Evolutionary conservation across 805 yeast genomes (phyloP).

Genomic region (Candida maris): DNA sequence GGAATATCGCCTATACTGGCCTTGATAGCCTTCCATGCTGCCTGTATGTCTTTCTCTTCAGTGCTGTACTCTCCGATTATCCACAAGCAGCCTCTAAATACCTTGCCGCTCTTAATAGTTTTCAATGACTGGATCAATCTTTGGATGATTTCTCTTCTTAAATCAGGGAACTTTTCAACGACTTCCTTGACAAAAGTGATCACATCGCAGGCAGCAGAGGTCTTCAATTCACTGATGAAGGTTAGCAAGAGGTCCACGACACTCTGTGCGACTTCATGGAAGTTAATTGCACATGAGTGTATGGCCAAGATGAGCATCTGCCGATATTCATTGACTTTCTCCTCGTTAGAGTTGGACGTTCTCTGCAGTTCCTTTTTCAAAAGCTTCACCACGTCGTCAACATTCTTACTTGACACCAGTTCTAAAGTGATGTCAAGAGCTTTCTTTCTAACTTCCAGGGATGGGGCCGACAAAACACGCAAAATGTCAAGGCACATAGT

Average conservation of each 20-base stretch:
- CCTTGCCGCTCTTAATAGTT: constrained; percentile 78
- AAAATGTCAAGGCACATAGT: constrained; percentile 82
- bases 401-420: constrained; percentile 81
- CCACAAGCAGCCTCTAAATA: constrained; percentile 93
- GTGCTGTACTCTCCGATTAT: constrained; percentile 87
- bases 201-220: constrained; percentile 84
- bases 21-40: constrained; percentile 85
- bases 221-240: constrained; percentile 78
- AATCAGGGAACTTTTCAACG: constrained; percentile 82
- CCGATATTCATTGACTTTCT: constrained; percentile 80
- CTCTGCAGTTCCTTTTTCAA: constrained; percentile 86
- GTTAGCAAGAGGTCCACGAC: constrained; percentile 88
- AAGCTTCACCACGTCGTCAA: constrained; percentile 87
- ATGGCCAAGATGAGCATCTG: constrained; percentile 84
- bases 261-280: constrained; percentile 85
- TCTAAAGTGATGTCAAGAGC: constrained; percentile 82
- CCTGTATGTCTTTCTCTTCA: constrained; percentile 67
- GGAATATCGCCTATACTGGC: constrained; percentile 87
- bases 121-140: constrained; percentile 63
- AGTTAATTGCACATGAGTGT: constrained; percentile 81
- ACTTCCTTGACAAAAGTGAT: constrained; percentile 91
- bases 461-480: constrained; percentile 82
- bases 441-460: constrained; percentile 83
- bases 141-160: constrained; percentile 60
- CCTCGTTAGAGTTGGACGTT: constrained; percentile 69